Conservation (phyloP, 176 grass and related monocot genomes). For the Musa troglodytarum region DNA sequence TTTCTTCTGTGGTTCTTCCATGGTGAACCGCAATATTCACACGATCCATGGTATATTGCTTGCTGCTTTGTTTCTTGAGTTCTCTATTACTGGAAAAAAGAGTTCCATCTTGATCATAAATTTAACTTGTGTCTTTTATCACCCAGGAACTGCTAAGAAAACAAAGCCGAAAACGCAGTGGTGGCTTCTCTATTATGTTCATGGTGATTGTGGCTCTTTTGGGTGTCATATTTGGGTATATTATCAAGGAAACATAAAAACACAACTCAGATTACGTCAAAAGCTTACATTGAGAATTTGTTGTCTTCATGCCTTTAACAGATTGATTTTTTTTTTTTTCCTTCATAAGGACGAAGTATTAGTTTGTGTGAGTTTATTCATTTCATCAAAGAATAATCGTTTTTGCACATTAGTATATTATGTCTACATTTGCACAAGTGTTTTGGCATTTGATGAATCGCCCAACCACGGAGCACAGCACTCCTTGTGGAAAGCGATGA, state of each 20-base stretch:
- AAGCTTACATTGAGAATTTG: neutral
- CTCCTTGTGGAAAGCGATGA: too few species aligned
- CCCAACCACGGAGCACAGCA: too few species aligned
- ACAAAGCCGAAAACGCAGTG: constrained; percentile 3
- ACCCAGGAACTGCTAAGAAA: constrained; percentile 42
- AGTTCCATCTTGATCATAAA: neutral
- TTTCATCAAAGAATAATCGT: neutral
- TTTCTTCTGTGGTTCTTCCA: too few species aligned
- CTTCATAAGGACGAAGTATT: neutral
- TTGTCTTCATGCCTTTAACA: neutral
- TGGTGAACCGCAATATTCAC: too few species aligned
- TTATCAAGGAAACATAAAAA: constrained; percentile 20
- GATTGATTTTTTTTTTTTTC: too few species aligned
- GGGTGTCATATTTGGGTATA: constrained; percentile 42
- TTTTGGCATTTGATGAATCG: too few species aligned
- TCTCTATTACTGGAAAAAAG: too few species aligned
- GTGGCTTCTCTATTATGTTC: constrained; percentile 39
- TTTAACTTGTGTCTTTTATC: constrained; percentile 9
- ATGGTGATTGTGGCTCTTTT: constrained; percentile 37
- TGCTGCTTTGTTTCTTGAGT: too few species aligned
- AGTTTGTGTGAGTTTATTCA: neutral
- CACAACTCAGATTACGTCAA: neutral
- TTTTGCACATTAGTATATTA: too few species aligned
- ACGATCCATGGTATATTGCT: too few species aligned
- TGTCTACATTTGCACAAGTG: too few species aligned